These are phyloP conservation scores for Stagonosporopsis rhizophila DNA, from an alignment of 2,329 filamentous ascomycete species.

Conservation along the genomic window DNA sequence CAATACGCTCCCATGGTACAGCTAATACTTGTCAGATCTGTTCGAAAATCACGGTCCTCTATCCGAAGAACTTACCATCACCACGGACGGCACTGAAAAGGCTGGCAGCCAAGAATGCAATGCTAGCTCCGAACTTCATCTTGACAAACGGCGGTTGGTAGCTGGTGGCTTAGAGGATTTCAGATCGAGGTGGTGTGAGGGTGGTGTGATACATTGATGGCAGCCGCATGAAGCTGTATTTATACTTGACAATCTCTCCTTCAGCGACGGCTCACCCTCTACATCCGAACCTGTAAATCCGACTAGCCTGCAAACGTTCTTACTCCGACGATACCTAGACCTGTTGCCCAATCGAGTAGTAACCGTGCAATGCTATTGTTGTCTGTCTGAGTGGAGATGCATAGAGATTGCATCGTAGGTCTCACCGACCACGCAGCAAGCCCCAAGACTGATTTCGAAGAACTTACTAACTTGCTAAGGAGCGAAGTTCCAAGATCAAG, in stretches of 20 bases:
- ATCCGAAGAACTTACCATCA: constrained; percentile 31
- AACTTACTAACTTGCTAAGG: not conserved
- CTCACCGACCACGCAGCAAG: not conserved
- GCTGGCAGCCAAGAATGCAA: constrained; percentile 37
- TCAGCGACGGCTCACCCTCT: not conserved
- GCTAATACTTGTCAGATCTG: constrained; percentile 35
- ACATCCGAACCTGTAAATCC: not conserved
- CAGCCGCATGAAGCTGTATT: constrained; percentile 22
- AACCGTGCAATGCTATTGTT: constrained; percentile 1
- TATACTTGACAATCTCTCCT: constrained; percentile 30
- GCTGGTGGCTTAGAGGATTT: not conserved
- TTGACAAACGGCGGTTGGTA: constrained; percentile 19
- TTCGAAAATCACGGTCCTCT: not conserved
- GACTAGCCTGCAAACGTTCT: not conserved
- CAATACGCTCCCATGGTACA: constrained; percentile 51
- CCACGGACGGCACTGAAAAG: constrained; percentile 40
- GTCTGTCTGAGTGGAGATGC: constrained; percentile 5
- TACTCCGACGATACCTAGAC: not conserved
- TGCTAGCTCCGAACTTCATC: constrained; percentile 43
- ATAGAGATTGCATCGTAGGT: constrained; percentile 2
- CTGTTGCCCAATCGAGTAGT: constrained; percentile 4
- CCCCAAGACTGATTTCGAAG: constrained; percentile 10
- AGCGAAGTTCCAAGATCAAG: not conserved
- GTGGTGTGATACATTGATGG: constrained; percentile 22
- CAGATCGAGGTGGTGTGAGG: constrained; percentile 20